Evolutionary conservation across 179 eudicot species (phyloP).

Genomic region (Gypsophila paniculata): DNA sequence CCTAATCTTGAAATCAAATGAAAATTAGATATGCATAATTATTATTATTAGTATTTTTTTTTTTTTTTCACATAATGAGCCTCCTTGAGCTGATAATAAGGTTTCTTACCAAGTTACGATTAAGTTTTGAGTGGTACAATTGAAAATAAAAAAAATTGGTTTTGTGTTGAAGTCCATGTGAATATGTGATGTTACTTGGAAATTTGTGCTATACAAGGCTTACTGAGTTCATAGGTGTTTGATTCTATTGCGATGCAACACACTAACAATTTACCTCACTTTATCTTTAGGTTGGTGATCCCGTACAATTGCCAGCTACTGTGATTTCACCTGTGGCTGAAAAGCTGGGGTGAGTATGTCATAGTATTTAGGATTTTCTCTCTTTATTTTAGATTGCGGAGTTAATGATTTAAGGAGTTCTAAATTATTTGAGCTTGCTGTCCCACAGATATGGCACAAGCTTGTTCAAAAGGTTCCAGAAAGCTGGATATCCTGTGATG

Average conservation of each 20-base stretch:
- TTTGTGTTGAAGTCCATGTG: background rate
- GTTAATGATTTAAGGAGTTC: background rate
- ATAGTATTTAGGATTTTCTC: constrained; percentile 4
- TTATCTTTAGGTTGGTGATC: constrained; percentile 80
- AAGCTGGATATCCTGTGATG: constrained; percentile 81
- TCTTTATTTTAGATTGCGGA: background rate
- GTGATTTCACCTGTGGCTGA: constrained; percentile 78
- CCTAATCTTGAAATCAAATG: background rate
- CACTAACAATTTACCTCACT: background rate
- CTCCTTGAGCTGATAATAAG: background rate
- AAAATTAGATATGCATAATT: background rate
- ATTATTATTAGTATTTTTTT: background rate
- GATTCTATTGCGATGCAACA: background rate
- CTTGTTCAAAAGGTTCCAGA: constrained; percentile 90
- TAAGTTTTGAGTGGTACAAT: too few species aligned
- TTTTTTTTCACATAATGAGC: background rate
- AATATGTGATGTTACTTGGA: background rate
- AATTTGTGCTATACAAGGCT: too few species aligned
- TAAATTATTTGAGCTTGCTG: background rate
- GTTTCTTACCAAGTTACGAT: background rate
- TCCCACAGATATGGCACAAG: constrained; percentile 74
- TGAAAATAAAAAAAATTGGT: background rate
- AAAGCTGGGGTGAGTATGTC: constrained; percentile 56
- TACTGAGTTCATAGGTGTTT: background rate
- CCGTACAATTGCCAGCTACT: constrained; percentile 96